These are phyloP conservation scores for Centaurea solstitialis DNA, from an alignment of 129 eudicot genomes.

Conservation along the genomic window DNA sequence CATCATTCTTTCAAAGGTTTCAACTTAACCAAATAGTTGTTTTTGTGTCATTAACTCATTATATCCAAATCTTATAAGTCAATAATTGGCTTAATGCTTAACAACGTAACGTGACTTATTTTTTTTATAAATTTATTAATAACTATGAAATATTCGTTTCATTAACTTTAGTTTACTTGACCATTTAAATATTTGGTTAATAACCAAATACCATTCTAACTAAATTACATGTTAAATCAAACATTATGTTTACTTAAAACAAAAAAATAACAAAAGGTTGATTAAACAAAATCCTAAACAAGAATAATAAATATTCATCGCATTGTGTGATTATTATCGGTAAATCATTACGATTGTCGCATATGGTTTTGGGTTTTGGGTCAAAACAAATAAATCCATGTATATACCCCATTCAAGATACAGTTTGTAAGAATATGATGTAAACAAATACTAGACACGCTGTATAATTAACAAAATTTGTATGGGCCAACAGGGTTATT, in stretches of 20 bases:
- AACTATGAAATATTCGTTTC: no score
- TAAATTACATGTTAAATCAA: not conserved
- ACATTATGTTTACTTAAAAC: not conserved
- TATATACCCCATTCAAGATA: not conserved
- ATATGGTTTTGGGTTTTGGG: not conserved
- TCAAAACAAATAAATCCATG: not conserved
- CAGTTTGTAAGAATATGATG: not conserved
- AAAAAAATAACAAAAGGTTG: not conserved
- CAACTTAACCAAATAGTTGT: not conserved
- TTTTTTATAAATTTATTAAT: no score
- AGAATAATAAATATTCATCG: no score
- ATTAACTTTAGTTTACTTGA: no score
- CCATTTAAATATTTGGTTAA: not conserved
- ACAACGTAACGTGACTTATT: no score
- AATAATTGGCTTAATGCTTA: not conserved
- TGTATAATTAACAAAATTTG: not conserved
- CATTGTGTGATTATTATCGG: not conserved
- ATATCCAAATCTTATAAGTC: not conserved
- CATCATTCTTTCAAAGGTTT: not conserved
- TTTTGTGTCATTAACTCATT: not conserved
- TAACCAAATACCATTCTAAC: no score
- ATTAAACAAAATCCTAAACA: not conserved
- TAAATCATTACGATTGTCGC: not conserved
- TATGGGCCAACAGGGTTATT: not conserved
- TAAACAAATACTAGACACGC: not conserved